phyloP scores from a whole-genome alignment of 2,329 filamentous ascomycete genomes.

The Clarireedia homoeocarpa region DNA sequence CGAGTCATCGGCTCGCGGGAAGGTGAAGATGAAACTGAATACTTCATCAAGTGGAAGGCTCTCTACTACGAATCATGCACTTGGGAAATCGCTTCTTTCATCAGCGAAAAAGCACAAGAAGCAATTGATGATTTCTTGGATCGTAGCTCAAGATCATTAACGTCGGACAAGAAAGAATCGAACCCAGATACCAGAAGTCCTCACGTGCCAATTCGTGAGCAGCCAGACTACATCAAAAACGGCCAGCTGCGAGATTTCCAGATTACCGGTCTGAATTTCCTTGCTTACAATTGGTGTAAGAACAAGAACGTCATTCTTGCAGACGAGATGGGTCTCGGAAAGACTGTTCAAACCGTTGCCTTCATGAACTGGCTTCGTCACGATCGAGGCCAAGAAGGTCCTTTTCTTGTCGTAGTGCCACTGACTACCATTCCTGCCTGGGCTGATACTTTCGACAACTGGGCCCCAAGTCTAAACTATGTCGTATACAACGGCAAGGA shows the following conservation, averaged over 20 bases:
- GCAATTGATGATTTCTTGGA: slow-evolving; percentile 91
- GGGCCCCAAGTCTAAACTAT: slow-evolving; percentile 94
- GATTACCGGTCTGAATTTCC: slow-evolving; percentile 86
- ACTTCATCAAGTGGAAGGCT: slow-evolving; percentile 95
- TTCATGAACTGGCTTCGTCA: slow-evolving; percentile 97
- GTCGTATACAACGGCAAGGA: slow-evolving; percentile 93
- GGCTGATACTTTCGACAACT: slow-evolving; percentile 95
- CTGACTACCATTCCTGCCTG: slow-evolving; percentile 95
- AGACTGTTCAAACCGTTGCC: slow-evolving; percentile 94
- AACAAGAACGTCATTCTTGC: slow-evolving; percentile 94
- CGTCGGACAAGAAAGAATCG: slow-evolving; percentile 70
- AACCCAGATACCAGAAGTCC: slow-evolving; percentile 66
- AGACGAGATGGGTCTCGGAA: slow-evolving; percentile 97
- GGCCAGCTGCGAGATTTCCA: slow-evolving; percentile 91
- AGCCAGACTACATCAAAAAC: slow-evolving; percentile 76
- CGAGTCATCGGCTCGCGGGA: slow-evolving; percentile 80
- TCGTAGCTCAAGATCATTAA: slow-evolving; percentile 70
- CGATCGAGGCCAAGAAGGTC: slow-evolving; percentile 80
- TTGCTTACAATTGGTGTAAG: slow-evolving; percentile 92
- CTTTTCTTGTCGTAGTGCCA: slow-evolving; percentile 94
- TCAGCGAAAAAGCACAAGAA: slow-evolving; percentile 72
- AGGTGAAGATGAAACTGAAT: slow-evolving; percentile 75
- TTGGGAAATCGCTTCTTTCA: slow-evolving; percentile 74
- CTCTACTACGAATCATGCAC: slow-evolving; percentile 91
- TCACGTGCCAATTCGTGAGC: slow-evolving; percentile 65